Evolutionary conservation across 192 early-diverging fungal species (phyloP), one percentile per base, ranked within the genome.

Genomic region (Podila epicladia): DNA sequence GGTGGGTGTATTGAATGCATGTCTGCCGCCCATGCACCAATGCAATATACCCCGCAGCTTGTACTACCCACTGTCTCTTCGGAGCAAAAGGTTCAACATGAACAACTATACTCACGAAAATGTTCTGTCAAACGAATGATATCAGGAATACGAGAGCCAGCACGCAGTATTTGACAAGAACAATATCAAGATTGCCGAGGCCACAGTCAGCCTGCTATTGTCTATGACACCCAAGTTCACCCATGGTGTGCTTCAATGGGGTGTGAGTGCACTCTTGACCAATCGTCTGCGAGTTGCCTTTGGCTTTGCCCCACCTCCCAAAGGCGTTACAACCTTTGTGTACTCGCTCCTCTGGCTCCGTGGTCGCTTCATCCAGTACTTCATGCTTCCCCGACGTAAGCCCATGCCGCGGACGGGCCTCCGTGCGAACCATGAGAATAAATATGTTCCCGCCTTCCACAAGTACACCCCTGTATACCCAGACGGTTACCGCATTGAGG

Each of bases 401-500:
- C 80, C 67, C 57, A 31, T 62, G 20, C 32, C 84, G 19, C 45
- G 85, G 22, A 84, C 82, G 2, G 78, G 74, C 5, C 69, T 82
- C 48, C 51, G 58, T 38, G 38, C 65, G 28, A 75, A 82, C 45
- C 35, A 68, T 8, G 38, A 82, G 0, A 69, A 69, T 17, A 72
- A 69, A 32, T 86, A 74, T 67, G 74, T 84, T 2, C 78, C 85
- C 12, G 24, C 37, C 6, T 86, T 62, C 55, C 62, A 82, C 79
- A 67, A 84, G 20, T 86, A 82, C 45, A 58, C 64, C 24, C 38
- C 62, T 24, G 73, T 84, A 2, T 84, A 84, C 62, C 35, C 64
- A 8, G 58, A 82, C 20, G 85, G 85, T 4, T 86, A 86, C 49
- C 59, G 61, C 15, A 64, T 84, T 20, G 69, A 76, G 48, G 85